Evolutionary conservation across 2,329 filamentous ascomycete species (phyloP), one percentile per base, ranked within the genome.

Genomic region (Fusarium burgessii): DNA sequence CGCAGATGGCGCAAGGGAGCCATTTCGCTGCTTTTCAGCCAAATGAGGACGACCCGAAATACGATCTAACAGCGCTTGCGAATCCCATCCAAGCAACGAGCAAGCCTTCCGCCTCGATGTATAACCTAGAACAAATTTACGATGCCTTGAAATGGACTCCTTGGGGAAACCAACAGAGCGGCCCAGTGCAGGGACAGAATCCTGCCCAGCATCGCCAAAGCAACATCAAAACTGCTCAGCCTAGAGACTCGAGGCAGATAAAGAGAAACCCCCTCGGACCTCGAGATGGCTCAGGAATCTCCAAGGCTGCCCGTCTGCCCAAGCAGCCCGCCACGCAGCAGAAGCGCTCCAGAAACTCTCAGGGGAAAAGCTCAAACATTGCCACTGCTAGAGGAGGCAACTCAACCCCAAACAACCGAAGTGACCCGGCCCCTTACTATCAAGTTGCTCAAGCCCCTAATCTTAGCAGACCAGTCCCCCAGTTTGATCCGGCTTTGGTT

Each of bases 1-100:
- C 38, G 23, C 35, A 27, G n/a, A 51, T 51, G 51, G n/a, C 40
- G 14, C 29, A 12, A 20, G 45, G 50, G 27, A 29, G 17, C 36
- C 12, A 41, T n/a, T 25, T 36, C n/a, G 20, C 18, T 32, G 33
- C 29, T 38, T 20, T 23, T 49, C 51, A 25, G 32, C 64, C 20
- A 15, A 20, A 29, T 6, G 46, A 47, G 14, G 42, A 41, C 10
- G 20, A 25, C 8, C 36, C 47, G 9, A 27, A 18, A 13, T 68
- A 64, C 23, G 64, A 68, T 36, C 46, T 68, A 8, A 23, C 40
- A 36, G 33, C 42, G 14, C 46, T 68, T 23, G 36, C 46, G 6
- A 43, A 43, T 20, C 46, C 51, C 25, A 32, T 23, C 38, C 36
- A 17, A 25, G 23, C 17, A 32, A 17, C 20, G 15, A 42, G 32